phyloP scores from a whole-genome alignment of 768 basidiomycete genomes.

The Sporobolomyces pararoseus region DNA sequence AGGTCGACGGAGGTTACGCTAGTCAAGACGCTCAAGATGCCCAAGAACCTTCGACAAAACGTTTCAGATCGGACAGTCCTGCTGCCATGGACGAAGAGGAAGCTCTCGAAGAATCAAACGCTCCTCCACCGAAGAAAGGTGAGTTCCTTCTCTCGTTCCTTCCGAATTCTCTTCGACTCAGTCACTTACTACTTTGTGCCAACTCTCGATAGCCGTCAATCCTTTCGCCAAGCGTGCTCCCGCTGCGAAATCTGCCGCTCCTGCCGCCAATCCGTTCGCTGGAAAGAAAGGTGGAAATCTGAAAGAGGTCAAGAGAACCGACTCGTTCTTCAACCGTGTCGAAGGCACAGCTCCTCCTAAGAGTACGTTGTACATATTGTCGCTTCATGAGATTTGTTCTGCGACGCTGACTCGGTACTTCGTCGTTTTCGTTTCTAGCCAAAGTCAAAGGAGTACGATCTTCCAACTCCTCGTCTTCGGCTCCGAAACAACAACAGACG shows the following conservation, averaged over 20 bases:
- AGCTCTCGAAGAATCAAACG: conserved; percentile 12
- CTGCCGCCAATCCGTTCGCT: conserved; percentile 41
- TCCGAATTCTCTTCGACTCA: too few species aligned
- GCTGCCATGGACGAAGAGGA: conserved; percentile 17
- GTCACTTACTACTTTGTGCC: too few species aligned
- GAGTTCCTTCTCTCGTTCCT: background rate
- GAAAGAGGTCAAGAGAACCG: conserved; percentile 37
- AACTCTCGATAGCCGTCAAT: conserved; percentile 45
- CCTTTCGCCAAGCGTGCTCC: conserved; percentile 43
- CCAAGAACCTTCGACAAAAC: conserved; percentile 12
- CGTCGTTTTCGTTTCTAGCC: conserved; percentile 10
- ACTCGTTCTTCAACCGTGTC: conserved; percentile 45
- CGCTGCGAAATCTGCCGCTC: conserved; percentile 14
- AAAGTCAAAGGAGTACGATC: conserved; percentile 18
- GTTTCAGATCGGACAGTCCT: conserved; percentile 4
- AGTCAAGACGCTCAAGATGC: background rate
- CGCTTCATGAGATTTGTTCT: too few species aligned
- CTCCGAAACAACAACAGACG: background rate
- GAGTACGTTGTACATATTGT: conserved; percentile 2
- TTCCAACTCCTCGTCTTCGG: background rate
- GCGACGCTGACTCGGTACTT: background rate
- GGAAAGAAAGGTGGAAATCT: conserved; percentile 34
- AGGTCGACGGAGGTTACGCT: conserved; percentile 15
- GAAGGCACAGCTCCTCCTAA: conserved; percentile 39
- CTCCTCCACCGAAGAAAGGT: conserved; percentile 38